Evolutionary conservation across 2,329 filamentous ascomycete genomes (phyloP).

Genomic region (Cercospora brassicicola): DNA sequence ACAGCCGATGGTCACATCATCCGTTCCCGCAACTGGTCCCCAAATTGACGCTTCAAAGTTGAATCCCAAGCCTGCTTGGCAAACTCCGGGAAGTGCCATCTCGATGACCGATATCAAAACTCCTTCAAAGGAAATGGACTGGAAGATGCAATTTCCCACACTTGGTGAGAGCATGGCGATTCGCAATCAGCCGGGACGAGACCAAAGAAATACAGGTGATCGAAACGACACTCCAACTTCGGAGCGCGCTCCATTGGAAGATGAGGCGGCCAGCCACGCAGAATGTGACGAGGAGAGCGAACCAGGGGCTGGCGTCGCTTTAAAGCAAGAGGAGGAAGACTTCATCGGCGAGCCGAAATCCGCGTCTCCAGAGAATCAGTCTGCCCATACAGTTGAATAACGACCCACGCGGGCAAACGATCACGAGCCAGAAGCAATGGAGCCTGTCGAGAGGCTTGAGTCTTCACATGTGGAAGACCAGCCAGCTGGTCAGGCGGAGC

Average conservation of each 20-base stretch:
- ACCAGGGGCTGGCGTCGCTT: too few species aligned
- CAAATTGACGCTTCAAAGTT: background rate
- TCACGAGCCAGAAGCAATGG: background rate
- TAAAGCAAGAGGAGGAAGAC: too few species aligned
- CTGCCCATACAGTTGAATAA: background rate
- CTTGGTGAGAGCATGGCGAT: background rate
- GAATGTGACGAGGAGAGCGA: too few species aligned
- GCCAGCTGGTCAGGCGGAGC: background rate
- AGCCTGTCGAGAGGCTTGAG: background rate
- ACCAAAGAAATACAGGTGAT: background rate
- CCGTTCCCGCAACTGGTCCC: background rate
- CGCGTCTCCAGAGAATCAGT: background rate
- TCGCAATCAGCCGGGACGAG: background rate
- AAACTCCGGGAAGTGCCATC: background rate
- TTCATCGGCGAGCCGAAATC: background rate
- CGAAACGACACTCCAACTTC: background rate
- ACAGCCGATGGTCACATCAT: background rate
- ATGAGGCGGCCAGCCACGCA: background rate
- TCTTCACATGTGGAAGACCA: background rate
- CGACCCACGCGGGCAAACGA: background rate
- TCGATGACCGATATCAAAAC: background rate
- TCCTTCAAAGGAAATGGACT: background rate
- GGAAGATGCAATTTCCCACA: background rate
- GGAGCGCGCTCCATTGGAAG: background rate
- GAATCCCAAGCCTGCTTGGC: background rate